These are phyloP conservation scores for Chlorencoelia australis DNA, from an alignment of 2,329 filamentous ascomycete species.

Conservation along the genomic window DNA sequence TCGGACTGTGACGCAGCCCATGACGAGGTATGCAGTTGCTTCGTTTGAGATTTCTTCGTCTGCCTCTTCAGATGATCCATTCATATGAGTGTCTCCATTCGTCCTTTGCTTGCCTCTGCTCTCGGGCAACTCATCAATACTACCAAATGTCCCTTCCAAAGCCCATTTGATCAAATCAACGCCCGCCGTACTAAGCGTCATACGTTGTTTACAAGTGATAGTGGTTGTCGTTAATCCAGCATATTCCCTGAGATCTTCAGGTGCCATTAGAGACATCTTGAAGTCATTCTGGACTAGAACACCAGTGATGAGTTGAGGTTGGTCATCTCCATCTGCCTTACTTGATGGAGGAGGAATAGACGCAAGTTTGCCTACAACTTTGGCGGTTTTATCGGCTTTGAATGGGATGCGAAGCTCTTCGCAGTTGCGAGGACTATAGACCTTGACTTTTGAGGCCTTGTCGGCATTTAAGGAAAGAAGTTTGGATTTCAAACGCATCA, in stretches of 20 bases:
- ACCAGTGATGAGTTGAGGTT: conserved; percentile 61
- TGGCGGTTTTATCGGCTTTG: conserved; percentile 87
- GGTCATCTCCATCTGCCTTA: conserved; percentile 32
- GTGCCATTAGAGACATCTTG: conserved; percentile 92
- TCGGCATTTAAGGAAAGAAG: conserved; percentile 82
- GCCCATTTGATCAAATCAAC: conserved; percentile 90
- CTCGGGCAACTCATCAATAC: conserved; percentile 54
- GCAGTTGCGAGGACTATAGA: conserved; percentile 89
- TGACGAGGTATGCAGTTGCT: conserved; percentile 56
- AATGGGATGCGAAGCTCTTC: conserved; percentile 93
- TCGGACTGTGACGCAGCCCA: conserved; percentile 82
- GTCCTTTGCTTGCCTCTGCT: conserved; percentile 31
- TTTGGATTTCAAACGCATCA: conserved; percentile 94
- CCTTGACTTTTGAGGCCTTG: conserved; percentile 70
- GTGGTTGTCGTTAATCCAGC: conserved; percentile 94
- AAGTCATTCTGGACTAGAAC: conserved; percentile 97
- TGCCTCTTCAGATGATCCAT: conserved; percentile 38
- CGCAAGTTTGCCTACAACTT: conserved; percentile 90
- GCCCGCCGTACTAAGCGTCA: conserved; percentile 79
- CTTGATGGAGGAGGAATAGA: conserved; percentile 51
- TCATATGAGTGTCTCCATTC: conserved; percentile 29
- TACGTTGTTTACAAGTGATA: conserved; percentile 82
- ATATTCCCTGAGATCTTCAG: conserved; percentile 90
- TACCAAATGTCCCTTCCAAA: conserved; percentile 86
- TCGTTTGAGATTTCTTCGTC: conserved; percentile 53